These are phyloP conservation scores for Leccinum griseonigrum DNA, from an alignment of 1,284 basidiomycete genomes.

Conservation along the genomic window DNA sequence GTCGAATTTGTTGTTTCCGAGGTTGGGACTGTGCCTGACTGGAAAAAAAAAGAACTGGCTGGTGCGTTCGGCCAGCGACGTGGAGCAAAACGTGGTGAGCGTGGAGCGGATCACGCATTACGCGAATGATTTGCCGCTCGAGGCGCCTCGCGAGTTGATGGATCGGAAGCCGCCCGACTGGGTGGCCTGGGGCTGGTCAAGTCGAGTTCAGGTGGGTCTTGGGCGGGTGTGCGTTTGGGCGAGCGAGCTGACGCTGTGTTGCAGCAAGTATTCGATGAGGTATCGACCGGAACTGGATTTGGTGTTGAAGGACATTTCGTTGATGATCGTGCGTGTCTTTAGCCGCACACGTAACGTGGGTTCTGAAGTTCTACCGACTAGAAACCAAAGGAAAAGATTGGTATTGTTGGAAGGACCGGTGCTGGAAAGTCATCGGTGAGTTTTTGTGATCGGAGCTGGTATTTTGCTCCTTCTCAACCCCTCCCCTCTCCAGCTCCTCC, in stretches of 20 bases:
- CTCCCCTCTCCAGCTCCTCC: constrained; percentile 42
- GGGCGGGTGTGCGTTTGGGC: neutral
- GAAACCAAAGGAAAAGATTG: constrained; percentile 80
- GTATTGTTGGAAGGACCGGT: constrained; percentile 86
- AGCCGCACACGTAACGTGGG: constrained; percentile 17
- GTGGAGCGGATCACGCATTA: constrained; percentile 78
- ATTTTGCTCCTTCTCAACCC: neutral
- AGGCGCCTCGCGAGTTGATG: constrained; percentile 35
- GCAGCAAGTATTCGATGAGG: constrained; percentile 71
- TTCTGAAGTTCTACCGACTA: constrained; percentile 23
- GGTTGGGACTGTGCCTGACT: neutral
- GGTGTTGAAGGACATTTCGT: constrained; percentile 70
- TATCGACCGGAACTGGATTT: constrained; percentile 83
- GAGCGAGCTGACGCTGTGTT: neutral
- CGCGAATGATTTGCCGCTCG: constrained; percentile 64
- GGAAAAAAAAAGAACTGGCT: constrained; percentile 69
- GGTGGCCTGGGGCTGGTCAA: constrained; percentile 77
- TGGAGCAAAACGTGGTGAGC: constrained; percentile 93
- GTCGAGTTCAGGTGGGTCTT: constrained; percentile 69
- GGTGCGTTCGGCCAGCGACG: constrained; percentile 87
- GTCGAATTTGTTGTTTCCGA: constrained; percentile 16
- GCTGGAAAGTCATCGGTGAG: constrained; percentile 88
- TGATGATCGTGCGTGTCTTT: constrained; percentile 53
- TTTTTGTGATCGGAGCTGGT: neutral
- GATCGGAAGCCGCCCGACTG: constrained; percentile 53